Base-by-base conservation (phyloP, 495 filamentous ascomycete genomes). In the Cairneyella variabilis region DNA sequence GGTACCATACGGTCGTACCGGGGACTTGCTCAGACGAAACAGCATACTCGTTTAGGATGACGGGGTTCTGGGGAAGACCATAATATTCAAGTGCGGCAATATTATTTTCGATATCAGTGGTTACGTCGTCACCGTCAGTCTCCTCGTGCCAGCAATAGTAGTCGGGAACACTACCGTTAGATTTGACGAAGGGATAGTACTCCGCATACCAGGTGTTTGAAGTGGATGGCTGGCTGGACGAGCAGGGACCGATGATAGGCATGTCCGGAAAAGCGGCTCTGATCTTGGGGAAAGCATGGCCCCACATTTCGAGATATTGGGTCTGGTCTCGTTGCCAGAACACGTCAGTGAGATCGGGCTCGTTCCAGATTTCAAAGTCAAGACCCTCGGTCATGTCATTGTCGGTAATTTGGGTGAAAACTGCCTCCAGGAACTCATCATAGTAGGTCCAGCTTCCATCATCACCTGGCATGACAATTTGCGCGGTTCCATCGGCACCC, bases 11-110 rank as follows among this genome's bases (percentile, higher is more conserved):
- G 12, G 62, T 47, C 7, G 64, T 66, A 3, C 61, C 54, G 0
- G 70, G 68, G 14, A 66, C 57, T 51, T 74, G 70, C 44, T 76
- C 64, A 8, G 26, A 45, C 17, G 23, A 54, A 7, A 47, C 57
- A 17, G 60, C 72, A 51, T 76, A 76, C 41, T 74, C 71, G 47
- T 76, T 70, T 39, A 74, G 68, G 54, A 72, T 73, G 37, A 72
- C 52, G 14, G 59, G 65, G 3, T 56, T 51, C 3, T 52, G 28
- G 7, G 69, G 67, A 1, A 71, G 50, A 9, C 45, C 54, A 43
- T 68, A 66, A 12, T 55, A 54, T n/a, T 42, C 30, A 4, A 66
- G 47, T 11, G 67, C 43, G n/a, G 56, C 38, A 4, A 52, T 18
- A 5, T 69, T 50, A 4, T 50, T 43, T 18, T 25, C 46, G 27